Percentiles rank a stretch among this genome's conserved stretches.
Evolutionary conservation across 2,329 filamentous ascomycete genomes (phyloP).

Genomic region (Sporothrix curviconia): DNA sequence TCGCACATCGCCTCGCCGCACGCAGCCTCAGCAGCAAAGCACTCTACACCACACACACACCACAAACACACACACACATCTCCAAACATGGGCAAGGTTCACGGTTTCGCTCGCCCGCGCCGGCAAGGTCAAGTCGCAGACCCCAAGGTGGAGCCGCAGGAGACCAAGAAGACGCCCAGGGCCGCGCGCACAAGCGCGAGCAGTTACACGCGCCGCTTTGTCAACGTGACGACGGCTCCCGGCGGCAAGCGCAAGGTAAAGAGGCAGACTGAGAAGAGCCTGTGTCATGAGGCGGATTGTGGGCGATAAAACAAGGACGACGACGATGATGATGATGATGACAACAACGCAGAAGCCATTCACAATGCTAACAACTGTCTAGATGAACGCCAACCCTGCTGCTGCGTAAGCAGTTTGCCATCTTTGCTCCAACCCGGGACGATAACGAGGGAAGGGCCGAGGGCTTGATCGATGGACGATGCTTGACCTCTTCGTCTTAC

Average conservation of each 20-base stretch:
- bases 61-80: neutral
- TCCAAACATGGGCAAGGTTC: slow-evolving; percentile 21
- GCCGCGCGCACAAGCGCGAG: slow-evolving; percentile 94
- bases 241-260: slow-evolving; percentile 95
- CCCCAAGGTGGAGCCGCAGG: slow-evolving; percentile 85
- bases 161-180: slow-evolving; percentile 96
- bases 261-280: neutral
- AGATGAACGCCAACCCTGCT: slow-evolving; percentile 22
- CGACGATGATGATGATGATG: too few relatives aligned
- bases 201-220: slow-evolving; percentile 95
- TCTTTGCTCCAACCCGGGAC: too few relatives aligned
- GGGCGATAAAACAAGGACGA: too few relatives aligned
- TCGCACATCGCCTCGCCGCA: neutral
- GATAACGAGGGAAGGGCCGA: neutral
- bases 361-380: neutral
- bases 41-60: neutral
- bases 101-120: slow-evolving; percentile 21
- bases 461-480: neutral
- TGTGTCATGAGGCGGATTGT: too few relatives aligned
- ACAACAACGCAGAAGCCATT: neutral
- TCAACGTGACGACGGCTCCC: slow-evolving; percentile 84
- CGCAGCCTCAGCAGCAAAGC: neutral
- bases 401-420: slow-evolving; percentile 6
- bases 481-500: too few relatives aligned
- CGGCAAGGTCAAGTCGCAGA: slow-evolving; percentile 97